Evolutionary conservation across 2,329 filamentous ascomycete genomes (phyloP).

Genomic region (Microdochium nivale): DNA sequence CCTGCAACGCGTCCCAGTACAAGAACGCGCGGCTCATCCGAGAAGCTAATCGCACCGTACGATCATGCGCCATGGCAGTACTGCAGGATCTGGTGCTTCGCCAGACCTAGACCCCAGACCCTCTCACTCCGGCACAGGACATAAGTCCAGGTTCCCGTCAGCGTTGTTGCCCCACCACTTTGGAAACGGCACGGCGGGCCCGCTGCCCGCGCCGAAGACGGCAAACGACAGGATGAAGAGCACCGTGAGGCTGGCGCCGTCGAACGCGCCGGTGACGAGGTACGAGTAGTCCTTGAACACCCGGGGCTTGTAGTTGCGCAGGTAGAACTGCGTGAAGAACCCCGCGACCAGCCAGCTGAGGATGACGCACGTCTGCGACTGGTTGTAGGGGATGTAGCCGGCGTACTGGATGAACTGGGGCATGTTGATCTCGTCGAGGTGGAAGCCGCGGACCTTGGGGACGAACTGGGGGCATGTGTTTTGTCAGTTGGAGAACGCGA

Average conservation of each 20-base stretch:
- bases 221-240: slow-evolving; percentile 47
- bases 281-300: slow-evolving; percentile 47
- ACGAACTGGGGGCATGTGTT: slow-evolving; percentile 24
- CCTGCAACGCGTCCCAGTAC: too few species aligned
- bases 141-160: slow-evolving; percentile 38
- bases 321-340: slow-evolving; percentile 41
- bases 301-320: slow-evolving; percentile 41
- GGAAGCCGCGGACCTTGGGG: slow-evolving; percentile 34
- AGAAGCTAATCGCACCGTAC: too few species aligned
- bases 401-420: slow-evolving; percentile 46
- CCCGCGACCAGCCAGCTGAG: slow-evolving; percentile 34
- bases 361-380: slow-evolving; percentile 45
- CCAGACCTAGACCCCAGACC: too few species aligned
- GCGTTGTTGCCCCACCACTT: slow-evolving; percentile 46
- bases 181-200: slow-evolving; percentile 33
- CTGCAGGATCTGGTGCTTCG: too few species aligned
- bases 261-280: slow-evolving; percentile 41
- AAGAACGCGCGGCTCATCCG: too few species aligned
- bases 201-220: slow-evolving; percentile 44
- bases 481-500: background rate
- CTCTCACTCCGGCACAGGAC: slow-evolving; percentile 26
- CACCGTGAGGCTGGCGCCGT: slow-evolving; percentile 37
- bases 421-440: slow-evolving; percentile 36
- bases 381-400: slow-evolving; percentile 46
- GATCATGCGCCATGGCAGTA: too few species aligned